These are phyloP conservation scores for Vigna nakashimae DNA, from an alignment of 306 rosid species.

Conservation along the genomic window DNA sequence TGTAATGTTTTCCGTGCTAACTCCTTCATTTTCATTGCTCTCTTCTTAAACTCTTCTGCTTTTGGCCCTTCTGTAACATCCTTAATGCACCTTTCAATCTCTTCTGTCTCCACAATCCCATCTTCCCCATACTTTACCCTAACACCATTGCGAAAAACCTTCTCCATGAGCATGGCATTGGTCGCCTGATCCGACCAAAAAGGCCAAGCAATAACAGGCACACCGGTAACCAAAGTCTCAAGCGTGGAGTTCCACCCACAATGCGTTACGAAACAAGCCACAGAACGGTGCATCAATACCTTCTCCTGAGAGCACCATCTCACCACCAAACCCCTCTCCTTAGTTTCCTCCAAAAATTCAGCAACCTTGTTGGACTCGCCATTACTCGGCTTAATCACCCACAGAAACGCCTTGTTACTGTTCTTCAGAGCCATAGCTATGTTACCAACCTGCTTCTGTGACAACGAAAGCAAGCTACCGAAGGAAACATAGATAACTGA, in stretches of 20 bases:
- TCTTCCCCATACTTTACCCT: conserved; percentile 41
- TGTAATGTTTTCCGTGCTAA: conserved; percentile 44
- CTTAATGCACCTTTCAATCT: conserved; percentile 59
- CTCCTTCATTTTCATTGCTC: conserved; percentile 52
- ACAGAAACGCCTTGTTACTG: conserved; percentile 57
- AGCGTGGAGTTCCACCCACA: conserved; percentile 76
- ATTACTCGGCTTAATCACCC: conserved; percentile 57
- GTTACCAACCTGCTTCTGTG: conserved; percentile 49
- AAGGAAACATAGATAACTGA: conserved; percentile 65
- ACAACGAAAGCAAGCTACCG: conserved; percentile 57
- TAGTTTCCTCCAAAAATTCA: conserved; percentile 48
- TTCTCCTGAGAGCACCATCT: conserved; percentile 71
- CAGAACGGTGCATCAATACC: conserved; percentile 61
- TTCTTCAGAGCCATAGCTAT: conserved; percentile 55
- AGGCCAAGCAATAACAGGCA: conserved; percentile 64
- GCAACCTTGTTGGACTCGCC: not conserved
- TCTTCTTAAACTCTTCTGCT: conserved; percentile 47
- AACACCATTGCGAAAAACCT: conserved; percentile 58
- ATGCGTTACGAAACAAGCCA: conserved; percentile 68
- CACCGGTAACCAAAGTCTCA: conserved; percentile 56
- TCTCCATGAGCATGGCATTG: conserved; percentile 54
- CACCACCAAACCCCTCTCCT: conserved; percentile 55
- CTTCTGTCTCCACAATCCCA: conserved; percentile 44
- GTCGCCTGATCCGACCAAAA: conserved; percentile 68
- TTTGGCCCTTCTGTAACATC: conserved; percentile 55